Conservation (phyloP, 495 filamentous ascomycete species). For the Xanthoparmelia taractica region DNA sequence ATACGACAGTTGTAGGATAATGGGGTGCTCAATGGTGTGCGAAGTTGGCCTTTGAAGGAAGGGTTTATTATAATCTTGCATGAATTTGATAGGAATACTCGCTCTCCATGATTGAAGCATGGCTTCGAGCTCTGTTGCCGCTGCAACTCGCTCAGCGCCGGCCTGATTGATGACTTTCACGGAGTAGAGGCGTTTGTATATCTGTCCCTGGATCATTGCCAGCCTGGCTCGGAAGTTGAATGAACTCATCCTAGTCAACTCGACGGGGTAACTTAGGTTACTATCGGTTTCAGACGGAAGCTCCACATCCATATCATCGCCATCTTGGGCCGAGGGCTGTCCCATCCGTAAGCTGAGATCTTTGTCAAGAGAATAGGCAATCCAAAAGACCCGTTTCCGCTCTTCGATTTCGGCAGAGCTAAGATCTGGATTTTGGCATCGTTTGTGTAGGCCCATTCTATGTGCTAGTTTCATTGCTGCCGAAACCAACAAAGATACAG, state of each 20-base stretch:
- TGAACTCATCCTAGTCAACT: neutral
- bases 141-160: neutral
- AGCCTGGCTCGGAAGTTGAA: neutral
- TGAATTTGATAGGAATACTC: neutral
- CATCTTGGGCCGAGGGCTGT: neutral
- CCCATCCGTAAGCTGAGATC: neutral
- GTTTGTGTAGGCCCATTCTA: neutral
- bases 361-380: neutral
- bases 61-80: neutral
- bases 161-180: neutral
- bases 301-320: neutral
- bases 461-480: constrained; percentile 1
- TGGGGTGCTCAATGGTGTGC: neutral
- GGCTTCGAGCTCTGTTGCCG: neutral
- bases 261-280: neutral
- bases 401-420: neutral
- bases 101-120: neutral
- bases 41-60: neutral
- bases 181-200: neutral
- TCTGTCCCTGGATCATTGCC: neutral
- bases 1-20: neutral
- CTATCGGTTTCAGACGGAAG: neutral
- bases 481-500: neutral
- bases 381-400: neutral
- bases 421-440: neutral